These are phyloP conservation scores for Melastoma candidum DNA, from an alignment of 441 rosid species.

Conservation along the genomic window DNA sequence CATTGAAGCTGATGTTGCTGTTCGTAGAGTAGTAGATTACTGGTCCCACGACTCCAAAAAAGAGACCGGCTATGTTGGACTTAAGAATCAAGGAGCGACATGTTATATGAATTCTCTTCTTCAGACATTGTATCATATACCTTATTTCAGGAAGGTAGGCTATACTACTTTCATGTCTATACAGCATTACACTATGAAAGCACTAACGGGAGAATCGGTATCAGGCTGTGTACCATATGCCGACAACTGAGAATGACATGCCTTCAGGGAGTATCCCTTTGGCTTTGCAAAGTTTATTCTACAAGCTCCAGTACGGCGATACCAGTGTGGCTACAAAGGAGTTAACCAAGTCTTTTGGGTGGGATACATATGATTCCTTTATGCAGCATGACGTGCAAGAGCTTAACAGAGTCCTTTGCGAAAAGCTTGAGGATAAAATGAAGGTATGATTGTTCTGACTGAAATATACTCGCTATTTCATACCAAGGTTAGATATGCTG, in stretches of 20 bases:
- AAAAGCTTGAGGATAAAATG: slow-evolving; percentile 76
- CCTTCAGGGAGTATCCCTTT: slow-evolving; percentile 72
- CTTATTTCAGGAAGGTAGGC: slow-evolving; percentile 60
- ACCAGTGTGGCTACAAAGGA: slow-evolving; percentile 74
- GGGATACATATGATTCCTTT: slow-evolving; percentile 74
- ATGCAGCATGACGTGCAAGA: slow-evolving; percentile 86
- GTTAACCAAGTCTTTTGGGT: slow-evolving; percentile 71
- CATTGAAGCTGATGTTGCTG: slow-evolving; percentile 68
- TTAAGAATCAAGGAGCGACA: slow-evolving; percentile 78
- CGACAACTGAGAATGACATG: slow-evolving; percentile 61
- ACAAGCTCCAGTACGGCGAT: slow-evolving; percentile 67
- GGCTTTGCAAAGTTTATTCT: slow-evolving; percentile 71
- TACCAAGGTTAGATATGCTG: too few relatives aligned
- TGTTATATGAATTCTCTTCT: slow-evolving; percentile 79
- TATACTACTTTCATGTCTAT: slow-evolving; percentile 6
- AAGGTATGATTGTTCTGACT: slow-evolving; percentile 28
- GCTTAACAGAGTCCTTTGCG: slow-evolving; percentile 67
- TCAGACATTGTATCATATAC: slow-evolving; percentile 69
- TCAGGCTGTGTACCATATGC: slow-evolving; percentile 81
- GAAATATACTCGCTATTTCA: too few relatives aligned
- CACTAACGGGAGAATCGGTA: slow-evolving; percentile 14
- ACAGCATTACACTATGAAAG: not conserved
- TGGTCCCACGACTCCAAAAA: slow-evolving; percentile 68
- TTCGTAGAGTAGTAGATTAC: slow-evolving; percentile 56
- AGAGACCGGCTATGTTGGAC: slow-evolving; percentile 75